Conservation (phyloP, 2,329 filamentous ascomycete genomes). For the Teratosphaeriaceae sp. region DNA sequence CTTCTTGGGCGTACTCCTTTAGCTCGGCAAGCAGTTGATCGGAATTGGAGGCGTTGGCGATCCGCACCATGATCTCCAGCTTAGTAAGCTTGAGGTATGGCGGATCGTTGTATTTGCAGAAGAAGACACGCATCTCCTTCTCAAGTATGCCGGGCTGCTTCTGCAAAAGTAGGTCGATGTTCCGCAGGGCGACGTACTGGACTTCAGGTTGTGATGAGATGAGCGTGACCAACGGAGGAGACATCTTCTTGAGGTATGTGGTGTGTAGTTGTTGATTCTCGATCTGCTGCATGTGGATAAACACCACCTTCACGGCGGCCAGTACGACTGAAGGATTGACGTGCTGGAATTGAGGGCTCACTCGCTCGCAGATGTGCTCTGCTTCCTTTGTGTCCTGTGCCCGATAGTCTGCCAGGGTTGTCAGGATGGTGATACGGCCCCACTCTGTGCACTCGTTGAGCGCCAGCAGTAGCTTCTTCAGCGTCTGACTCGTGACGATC, state of each 20-base stretch:
- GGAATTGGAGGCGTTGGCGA: conserved; percentile 94
- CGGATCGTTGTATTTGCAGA: conserved; percentile 99
- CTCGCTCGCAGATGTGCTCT: conserved; percentile 95
- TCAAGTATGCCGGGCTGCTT: conserved; percentile 94
- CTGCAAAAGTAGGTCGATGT: conserved; percentile 92
- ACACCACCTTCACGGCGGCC: conserved; percentile 96
- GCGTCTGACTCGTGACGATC: conserved; percentile 68
- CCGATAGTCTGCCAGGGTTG: conserved; percentile 81
- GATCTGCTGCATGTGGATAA: conserved; percentile 87
- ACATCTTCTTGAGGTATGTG: conserved; percentile 97
- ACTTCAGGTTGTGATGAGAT: conserved; percentile 95
- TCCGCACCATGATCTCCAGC: conserved; percentile 97
- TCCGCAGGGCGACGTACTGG: conserved; percentile 91
- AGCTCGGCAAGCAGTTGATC: conserved; percentile 90
- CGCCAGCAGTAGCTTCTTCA: conserved; percentile 95
- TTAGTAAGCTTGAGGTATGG: conserved; percentile 97
- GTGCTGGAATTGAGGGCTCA: conserved; percentile 95
- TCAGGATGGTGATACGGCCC: conserved; percentile 90
- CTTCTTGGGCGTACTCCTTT: conserved; percentile 95
- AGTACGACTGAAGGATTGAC: conserved; percentile 96
- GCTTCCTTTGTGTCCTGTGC: conserved; percentile 87
- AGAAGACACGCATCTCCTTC: conserved; percentile 97
- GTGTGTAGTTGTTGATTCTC: conserved; percentile 65
- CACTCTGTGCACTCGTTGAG: conserved; percentile 98
- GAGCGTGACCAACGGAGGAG: conserved; percentile 88